phyloP scores from a whole-genome alignment of 495 filamentous ascomycete species.

The Daldinia grandis region DNA sequence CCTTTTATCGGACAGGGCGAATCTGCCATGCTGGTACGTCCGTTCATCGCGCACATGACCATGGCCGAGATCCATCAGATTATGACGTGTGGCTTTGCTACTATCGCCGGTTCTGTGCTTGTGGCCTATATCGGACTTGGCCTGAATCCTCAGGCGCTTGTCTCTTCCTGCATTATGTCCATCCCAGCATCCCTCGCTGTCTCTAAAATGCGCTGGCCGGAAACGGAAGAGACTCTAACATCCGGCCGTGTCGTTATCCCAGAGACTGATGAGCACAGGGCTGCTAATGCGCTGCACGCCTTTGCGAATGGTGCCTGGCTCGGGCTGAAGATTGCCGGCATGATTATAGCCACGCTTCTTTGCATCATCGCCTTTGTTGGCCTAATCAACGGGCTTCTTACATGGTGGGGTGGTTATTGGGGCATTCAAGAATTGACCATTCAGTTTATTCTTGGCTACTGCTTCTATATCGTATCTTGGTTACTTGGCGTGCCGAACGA shows the following conservation, averaged over 20 bases:
- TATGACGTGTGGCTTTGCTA: slow-evolving; percentile 78
- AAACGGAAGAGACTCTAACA: slow-evolving; percentile 84
- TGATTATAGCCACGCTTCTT: slow-evolving; percentile 79
- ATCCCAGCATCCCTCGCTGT: slow-evolving; percentile 88
- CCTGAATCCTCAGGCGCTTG: slow-evolving; percentile 82
- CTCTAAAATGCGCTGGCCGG: slow-evolving; percentile 87
- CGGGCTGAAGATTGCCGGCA: slow-evolving; percentile 86
- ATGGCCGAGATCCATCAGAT: slow-evolving; percentile 87
- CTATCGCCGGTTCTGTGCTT: slow-evolving; percentile 75
- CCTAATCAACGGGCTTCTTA: slow-evolving; percentile 78
- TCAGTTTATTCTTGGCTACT: slow-evolving; percentile 79
- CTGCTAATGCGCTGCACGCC: slow-evolving; percentile 84
- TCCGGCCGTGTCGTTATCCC: slow-evolving; percentile 81
- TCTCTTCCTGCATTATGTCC: slow-evolving; percentile 92
- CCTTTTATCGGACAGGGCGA: slow-evolving; percentile 96
- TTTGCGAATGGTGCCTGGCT: slow-evolving; percentile 90
- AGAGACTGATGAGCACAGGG: slow-evolving; percentile 70
- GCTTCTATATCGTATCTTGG: slow-evolving; percentile 86
- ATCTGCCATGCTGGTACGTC: slow-evolving; percentile 88
- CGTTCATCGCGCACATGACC: slow-evolving; percentile 84
- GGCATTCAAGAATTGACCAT: slow-evolving; percentile 78
- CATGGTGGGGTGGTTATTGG: slow-evolving; percentile 89
- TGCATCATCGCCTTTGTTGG: slow-evolving; percentile 86
- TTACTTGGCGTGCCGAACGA: slow-evolving; percentile 81
- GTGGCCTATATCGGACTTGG: slow-evolving; percentile 83